These are phyloP conservation scores for Microcera coccophila DNA, from an alignment of 2,329 filamentous ascomycete species.

Conservation along the genomic window DNA sequence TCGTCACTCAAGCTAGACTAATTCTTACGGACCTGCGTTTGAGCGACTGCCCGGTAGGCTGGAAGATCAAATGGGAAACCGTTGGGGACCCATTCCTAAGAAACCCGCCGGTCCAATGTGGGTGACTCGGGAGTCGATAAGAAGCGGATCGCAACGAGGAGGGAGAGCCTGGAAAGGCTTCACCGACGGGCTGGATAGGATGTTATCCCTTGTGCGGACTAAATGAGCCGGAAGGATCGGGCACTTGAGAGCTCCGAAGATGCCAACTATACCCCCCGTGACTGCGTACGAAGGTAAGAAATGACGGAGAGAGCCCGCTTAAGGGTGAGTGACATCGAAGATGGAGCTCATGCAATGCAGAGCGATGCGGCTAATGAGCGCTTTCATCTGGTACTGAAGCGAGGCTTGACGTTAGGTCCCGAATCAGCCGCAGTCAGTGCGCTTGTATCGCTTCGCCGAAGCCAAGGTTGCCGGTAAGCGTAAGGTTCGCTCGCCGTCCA, in stretches of 20 bases:
- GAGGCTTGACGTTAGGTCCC: slow-evolving; percentile 10
- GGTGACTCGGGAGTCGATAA: background rate
- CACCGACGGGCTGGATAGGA: slow-evolving; percentile 5
- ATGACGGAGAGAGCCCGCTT: background rate
- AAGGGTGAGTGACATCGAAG: background rate
- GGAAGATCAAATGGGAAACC: background rate
- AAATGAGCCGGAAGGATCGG: slow-evolving; percentile 2
- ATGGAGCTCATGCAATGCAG: background rate
- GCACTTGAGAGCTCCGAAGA: background rate
- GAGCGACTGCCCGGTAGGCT: background rate
- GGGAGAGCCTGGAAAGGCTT: no score
- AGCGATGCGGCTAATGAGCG: slow-evolving; percentile 13
- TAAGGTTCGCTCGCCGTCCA: background rate
- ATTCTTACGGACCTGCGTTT: background rate
- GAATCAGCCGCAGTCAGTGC: slow-evolving; percentile 17
- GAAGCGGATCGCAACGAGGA: background rate
- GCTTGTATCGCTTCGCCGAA: slow-evolving; percentile 9
- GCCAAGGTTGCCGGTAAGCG: background rate
- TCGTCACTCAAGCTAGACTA: background rate
- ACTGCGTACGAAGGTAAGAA: background rate
- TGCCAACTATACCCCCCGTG: background rate
- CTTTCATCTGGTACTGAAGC: slow-evolving; percentile 15
- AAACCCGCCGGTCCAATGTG: background rate
- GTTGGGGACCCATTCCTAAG: slow-evolving; percentile 1
- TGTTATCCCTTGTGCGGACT: slow-evolving; percentile 6